Evolutionary conservation across 225 moss, liverwort and hornwort genomes (phyloP).

Genomic region (Marchantia polymorpha): DNA sequence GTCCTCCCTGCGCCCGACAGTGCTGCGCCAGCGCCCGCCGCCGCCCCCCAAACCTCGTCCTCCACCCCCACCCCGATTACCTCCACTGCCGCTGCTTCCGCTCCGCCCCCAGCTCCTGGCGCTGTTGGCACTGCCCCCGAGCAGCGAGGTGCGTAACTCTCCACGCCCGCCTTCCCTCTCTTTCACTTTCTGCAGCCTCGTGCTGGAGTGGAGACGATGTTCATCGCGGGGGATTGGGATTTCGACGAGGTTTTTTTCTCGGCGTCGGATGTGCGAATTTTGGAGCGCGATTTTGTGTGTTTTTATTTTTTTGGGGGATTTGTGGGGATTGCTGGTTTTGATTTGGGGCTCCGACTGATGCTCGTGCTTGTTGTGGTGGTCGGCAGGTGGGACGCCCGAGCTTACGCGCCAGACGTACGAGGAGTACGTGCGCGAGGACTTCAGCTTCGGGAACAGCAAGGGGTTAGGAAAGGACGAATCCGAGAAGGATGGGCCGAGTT

Average conservation of each 20-base stretch:
- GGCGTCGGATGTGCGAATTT: background rate
- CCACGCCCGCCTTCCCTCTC: no score
- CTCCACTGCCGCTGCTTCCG: background rate
- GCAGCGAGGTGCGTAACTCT: background rate
- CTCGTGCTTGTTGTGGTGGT: background rate
- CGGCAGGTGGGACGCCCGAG: constrained; percentile 40
- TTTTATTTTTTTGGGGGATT: background rate
- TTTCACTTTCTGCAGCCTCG: background rate
- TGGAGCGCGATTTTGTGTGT: background rate
- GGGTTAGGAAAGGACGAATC: constrained; percentile 72
- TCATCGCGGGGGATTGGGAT: background rate
- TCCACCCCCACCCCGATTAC: background rate
- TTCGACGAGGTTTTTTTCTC: background rate
- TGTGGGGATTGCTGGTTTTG: background rate
- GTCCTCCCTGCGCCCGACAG: constrained; percentile 63
- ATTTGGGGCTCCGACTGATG: background rate
- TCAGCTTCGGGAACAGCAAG: constrained; percentile 91
- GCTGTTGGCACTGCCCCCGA: background rate
- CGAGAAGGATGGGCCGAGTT: constrained; percentile 80
- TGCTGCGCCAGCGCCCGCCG: background rate
- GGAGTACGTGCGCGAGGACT: constrained; percentile 81
- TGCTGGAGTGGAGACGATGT: background rate
- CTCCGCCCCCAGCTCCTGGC: background rate
- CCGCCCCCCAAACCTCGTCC: background rate
- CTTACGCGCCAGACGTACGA: constrained; percentile 59